Evolutionary conservation across 768 basidiomycete genomes (phyloP), one percentile per base, ranked within the genome.

Genomic region (Lactarius psammicola): DNA sequence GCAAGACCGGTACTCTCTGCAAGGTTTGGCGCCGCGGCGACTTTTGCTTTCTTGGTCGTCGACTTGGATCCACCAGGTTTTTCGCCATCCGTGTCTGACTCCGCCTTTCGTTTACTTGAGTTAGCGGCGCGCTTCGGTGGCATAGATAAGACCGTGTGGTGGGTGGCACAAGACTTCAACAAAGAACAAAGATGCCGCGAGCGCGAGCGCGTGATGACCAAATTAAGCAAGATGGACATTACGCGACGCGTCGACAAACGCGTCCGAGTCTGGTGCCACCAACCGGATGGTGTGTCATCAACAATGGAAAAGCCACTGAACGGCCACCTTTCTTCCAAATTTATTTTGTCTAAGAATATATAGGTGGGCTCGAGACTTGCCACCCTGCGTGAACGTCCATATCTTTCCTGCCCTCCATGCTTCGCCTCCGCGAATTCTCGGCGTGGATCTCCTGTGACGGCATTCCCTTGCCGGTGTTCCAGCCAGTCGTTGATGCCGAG

Each of bases 371-470:
- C 23, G n/a, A 53, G 49, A 53, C 28, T n/a, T 49, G 46, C 20
- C 46, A 26, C 51, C 28, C 30, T 26, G 10, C 30, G 28, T 17
- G 8, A n/a, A 13, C 28, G 20, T 34, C 23, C 33, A 28, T 36
- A 3, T 13, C 18, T 23, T 40, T 23, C 46, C n/a, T 23, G 49
- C 4, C 13, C 49, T 51, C 23, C 26, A 75, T 75, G 74, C 64
- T 87, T 65, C 80, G 79, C 0, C 82, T 84, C 73, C 81, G 82
- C 20, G 84, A 81, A 7, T 89, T 89, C 75, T 86, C 86, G 17
- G 87, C 88, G 28, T 90, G 89, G 85, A 85, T 91, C 60, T 77
- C 78, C 40, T 82, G 80, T 46, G 81, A 84, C 36, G 83, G 81
- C 5, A 69, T 78, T 62, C 71, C 74, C 13, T 71, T 89, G 13